phyloP scores from a whole-genome alignment of 2,329 filamentous ascomycete genomes.

The Fusarium sarcochroum region DNA sequence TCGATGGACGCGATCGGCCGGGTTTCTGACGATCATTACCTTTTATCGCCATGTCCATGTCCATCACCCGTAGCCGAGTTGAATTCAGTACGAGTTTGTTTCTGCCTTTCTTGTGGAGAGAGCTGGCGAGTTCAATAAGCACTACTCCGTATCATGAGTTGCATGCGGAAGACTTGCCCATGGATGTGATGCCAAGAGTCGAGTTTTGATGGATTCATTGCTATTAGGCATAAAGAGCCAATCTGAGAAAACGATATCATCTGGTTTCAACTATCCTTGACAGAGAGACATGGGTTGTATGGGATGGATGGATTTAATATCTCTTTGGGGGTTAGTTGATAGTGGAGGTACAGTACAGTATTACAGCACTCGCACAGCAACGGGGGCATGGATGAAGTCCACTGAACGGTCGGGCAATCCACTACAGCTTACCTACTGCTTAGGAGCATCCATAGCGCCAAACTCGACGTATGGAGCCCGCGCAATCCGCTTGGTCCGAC shows the following conservation, averaged over 20 bases:
- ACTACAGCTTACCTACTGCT: background rate
- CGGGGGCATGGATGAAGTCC: background rate
- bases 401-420: slow-evolving; percentile 3
- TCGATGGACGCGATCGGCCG: slow-evolving; percentile 34
- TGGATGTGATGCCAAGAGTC: background rate
- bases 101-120: background rate
- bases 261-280: slow-evolving; percentile 1
- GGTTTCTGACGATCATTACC: slow-evolving; percentile 32
- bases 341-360: too few species aligned
- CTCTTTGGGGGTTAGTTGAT: slow-evolving; percentile 1
- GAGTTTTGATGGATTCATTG: background rate
- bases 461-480: background rate
- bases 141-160: background rate
- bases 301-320: slow-evolving; percentile 5
- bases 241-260: background rate
- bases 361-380: too few species aligned
- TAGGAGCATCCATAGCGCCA: background rate
- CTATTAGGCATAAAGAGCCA: background rate
- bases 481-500: slow-evolving; percentile 1
- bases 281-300: slow-evolving; percentile 7
- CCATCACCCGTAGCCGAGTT: slow-evolving; percentile 38
- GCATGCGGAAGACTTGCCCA: background rate
- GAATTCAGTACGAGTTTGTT: slow-evolving; percentile 27
- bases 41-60: slow-evolving; percentile 12
- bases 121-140: slow-evolving; percentile 2